Evolutionary conservation across 164 flowering plant species (phyloP), one percentile per base, ranked within the genome.

Genomic region (Cinnamomum chago): DNA sequence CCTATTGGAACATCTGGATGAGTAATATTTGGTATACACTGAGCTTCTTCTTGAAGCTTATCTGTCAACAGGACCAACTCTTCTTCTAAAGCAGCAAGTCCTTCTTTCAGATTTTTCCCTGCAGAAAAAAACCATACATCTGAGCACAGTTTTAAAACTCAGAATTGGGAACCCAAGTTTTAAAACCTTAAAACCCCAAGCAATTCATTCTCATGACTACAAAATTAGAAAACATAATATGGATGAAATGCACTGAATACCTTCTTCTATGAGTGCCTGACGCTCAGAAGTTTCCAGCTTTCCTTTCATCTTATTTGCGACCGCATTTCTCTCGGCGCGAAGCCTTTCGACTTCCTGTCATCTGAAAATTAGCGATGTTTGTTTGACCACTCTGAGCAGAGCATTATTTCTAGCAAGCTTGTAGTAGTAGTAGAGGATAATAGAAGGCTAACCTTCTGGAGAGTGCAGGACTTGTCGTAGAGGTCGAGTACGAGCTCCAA

Each of bases 311-410:
- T 88, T 95, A 75, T 87, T 90, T 50, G 98, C 99, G 67, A 95
- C 94, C 12, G 58, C 81, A 88, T 95, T 95, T 80, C 98, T 90
- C 78, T 93, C 96, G 65, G 86, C 93, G 22, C 97, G 97, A 76
- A 92, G 83, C 81, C 86, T 83, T 80, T 95, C 97, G 76, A 92
- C 99, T 90, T 95, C 98, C 99, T 95, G 97, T 85, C 83, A 86
- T 88, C 93, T 92, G 90, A 82, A 74, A 85, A 83, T 93, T 90
- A 93, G 93, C 83, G 83, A 78, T 28, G 50, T 18, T 33, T 11
- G 65, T 55, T 24, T 17, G 40, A 27, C 40, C 28, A 15, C 28
- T 66, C 23, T 25, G 28, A 64, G 35, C 22, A 3, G 17, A 47
- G 28, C 22, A 60, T 25, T 23, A 30, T 40, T 78, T 62, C 50